Conservation (phyloP, 257 asterid species). For the Penstemon barbatus region DNA sequence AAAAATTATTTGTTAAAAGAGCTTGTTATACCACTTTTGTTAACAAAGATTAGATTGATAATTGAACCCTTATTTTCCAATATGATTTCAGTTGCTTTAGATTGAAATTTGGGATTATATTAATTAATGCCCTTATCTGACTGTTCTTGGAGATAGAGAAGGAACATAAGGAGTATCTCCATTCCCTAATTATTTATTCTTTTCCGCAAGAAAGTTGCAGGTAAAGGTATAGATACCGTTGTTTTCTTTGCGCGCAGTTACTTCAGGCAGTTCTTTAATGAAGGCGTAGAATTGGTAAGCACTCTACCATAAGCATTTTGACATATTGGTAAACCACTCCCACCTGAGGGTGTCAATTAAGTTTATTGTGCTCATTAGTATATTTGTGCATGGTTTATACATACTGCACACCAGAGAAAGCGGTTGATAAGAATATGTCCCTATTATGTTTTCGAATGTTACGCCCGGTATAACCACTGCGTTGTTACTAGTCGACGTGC, state of each 20-base stretch:
- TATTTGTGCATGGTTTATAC: conserved; percentile 16
- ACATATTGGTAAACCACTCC: background rate
- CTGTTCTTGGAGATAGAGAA: too few species aligned
- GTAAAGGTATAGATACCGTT: background rate
- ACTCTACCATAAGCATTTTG: conserved; percentile 20
- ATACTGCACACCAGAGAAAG: conserved; percentile 29
- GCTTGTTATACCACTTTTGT: background rate
- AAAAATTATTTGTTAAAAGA: background rate
- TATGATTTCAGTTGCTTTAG: too few species aligned
- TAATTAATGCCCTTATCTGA: too few species aligned
- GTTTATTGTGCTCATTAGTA: background rate
- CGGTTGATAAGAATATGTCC: conserved; percentile 23
- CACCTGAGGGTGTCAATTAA: background rate
- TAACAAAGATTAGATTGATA: background rate
- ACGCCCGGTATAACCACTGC: conserved; percentile 28
- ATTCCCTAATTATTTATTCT: too few species aligned
- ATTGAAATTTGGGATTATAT: too few species aligned
- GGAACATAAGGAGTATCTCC: too few species aligned
- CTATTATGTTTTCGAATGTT: conserved; percentile 15
- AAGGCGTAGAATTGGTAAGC: conserved; percentile 12
- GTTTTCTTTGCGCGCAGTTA: background rate
- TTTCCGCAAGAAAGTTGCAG: too few species aligned
- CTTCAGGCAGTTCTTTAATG: conserved; percentile 21
- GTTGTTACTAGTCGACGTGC: background rate
- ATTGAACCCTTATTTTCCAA: too few species aligned